A percentile compares a stretch with the other conserved stretches of the same genome.
phyloP scores from a whole-genome alignment of 2,329 filamentous ascomycete genomes.

The Lecanicillium sp. region DNA sequence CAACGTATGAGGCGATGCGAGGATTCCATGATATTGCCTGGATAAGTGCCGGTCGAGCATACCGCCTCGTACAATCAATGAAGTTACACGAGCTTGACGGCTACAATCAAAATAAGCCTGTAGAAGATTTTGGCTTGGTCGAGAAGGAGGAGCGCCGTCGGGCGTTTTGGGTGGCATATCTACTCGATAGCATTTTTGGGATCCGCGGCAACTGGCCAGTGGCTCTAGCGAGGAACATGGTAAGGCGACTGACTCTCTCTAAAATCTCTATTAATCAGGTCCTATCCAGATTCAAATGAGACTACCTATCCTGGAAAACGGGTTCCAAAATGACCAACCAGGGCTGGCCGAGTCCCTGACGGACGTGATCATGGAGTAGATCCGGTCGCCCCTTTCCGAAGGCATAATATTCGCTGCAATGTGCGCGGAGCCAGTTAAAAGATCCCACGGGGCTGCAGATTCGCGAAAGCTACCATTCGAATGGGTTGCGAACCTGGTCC shows the following conservation, averaged over 20 bases:
- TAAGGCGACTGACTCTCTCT: not conserved
- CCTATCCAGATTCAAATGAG: slow-evolving; percentile 28
- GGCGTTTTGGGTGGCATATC: slow-evolving; percentile 36
- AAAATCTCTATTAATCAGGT: slow-evolving; percentile 6
- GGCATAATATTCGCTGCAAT: slow-evolving; percentile 28
- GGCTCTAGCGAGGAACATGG: slow-evolving; percentile 25
- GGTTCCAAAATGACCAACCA: slow-evolving; percentile 29
- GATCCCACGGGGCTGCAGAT: too few species aligned
- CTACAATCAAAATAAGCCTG: slow-evolving; percentile 15
- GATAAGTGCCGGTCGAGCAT: slow-evolving; percentile 31
- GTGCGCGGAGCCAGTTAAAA: not conserved
- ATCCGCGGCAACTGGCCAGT: slow-evolving; percentile 26
- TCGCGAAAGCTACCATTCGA: not conserved
- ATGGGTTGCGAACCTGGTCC: not conserved
- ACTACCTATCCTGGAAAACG: slow-evolving; percentile 28
- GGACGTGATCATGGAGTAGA: slow-evolving; percentile 23
- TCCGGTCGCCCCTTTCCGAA: slow-evolving; percentile 27
- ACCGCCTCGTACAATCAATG: slow-evolving; percentile 31
- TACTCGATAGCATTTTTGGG: slow-evolving; percentile 30
- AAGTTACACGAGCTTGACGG: slow-evolving; percentile 30
- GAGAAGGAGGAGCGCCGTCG: slow-evolving; percentile 30
- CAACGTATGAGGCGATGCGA: slow-evolving; percentile 31
- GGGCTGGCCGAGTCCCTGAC: slow-evolving; percentile 23
- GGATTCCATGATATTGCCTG: slow-evolving; percentile 28
- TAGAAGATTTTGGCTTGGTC: slow-evolving; percentile 5